Conservation (phyloP, 768 basidiomycete species). For the Tricholoma saponaceum region DNA sequence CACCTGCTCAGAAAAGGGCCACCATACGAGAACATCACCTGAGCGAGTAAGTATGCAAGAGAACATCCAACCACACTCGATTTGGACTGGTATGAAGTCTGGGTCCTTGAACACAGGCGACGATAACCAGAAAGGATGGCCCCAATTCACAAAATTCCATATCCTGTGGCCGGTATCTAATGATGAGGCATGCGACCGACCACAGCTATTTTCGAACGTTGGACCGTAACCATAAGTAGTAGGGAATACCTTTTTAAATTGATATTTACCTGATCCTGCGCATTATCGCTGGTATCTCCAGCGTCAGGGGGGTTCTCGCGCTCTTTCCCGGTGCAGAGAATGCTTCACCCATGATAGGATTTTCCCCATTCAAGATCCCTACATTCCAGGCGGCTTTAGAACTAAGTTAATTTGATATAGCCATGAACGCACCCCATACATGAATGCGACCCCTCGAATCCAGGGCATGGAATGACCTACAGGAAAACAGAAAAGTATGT, state of each 20-base stretch:
- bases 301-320: slow-evolving; percentile 50
- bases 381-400: not conserved
- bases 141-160: slow-evolving; percentile 79
- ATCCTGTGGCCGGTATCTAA: slow-evolving; percentile 57
- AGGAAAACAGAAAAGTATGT: slow-evolving; percentile 1
- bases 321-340: slow-evolving; percentile 50
- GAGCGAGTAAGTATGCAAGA: slow-evolving; percentile 67
- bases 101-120: slow-evolving; percentile 45
- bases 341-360: slow-evolving; percentile 44
- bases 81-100: slow-evolving; percentile 43
- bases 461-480: slow-evolving; percentile 84
- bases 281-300: slow-evolving; percentile 55
- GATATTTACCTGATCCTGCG: slow-evolving; percentile 58
- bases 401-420: not conserved
- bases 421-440: slow-evolving; percentile 69
- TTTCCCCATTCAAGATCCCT: slow-evolving; percentile 61
- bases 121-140: slow-evolving; percentile 65
- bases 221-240: slow-evolving; percentile 5
- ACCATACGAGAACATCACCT: slow-evolving; percentile 76
- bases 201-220: slow-evolving; percentile 49
- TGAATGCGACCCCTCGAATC: slow-evolving; percentile 69
- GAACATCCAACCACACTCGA: slow-evolving; percentile 81
- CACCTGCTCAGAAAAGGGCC: slow-evolving; percentile 53
- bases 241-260: not conserved
- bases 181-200: slow-evolving; percentile 66